Percentiles rank a stretch among this genome's conserved stretches.
Evolutionary conservation across 1,284 basidiomycete species (phyloP).

Genomic region (Boletellus sp.): DNA sequence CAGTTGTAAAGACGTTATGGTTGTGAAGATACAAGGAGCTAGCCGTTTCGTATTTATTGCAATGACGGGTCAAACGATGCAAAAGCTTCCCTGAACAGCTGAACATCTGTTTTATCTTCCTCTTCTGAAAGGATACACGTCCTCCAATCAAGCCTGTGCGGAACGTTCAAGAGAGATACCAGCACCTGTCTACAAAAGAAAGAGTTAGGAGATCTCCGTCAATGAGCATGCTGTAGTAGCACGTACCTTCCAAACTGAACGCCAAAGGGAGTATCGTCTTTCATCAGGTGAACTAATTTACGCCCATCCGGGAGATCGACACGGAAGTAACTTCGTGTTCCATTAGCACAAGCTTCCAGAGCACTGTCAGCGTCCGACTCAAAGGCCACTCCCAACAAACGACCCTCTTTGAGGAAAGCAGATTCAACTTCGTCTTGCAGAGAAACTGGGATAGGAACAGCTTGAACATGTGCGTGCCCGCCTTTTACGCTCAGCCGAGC

Average conservation of each 20-base stretch:
- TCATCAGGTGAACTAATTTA: constrained; percentile 81
- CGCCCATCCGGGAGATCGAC: constrained; percentile 87
- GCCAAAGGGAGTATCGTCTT: constrained; percentile 74
- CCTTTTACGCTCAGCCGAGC: constrained; percentile 78
- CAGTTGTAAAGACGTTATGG: neutral
- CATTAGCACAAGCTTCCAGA: constrained; percentile 49
- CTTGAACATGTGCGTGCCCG: constrained; percentile 92
- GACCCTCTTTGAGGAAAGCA: constrained; percentile 69
- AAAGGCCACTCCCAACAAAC: constrained; percentile 60
- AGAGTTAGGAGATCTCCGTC: neutral
- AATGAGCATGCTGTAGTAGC: neutral
- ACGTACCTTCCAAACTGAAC: constrained; percentile 90
- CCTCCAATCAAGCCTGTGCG: constrained; percentile 88
- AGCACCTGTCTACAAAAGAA: constrained; percentile 63
- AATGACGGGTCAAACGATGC: constrained; percentile 61
- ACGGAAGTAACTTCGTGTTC: constrained; percentile 76
- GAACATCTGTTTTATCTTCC: constrained; percentile 78
- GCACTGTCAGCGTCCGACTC: constrained; percentile 66
- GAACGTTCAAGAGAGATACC: constrained; percentile 67
- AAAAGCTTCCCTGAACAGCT: constrained; percentile 81
- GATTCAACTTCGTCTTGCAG: constrained; percentile 62
- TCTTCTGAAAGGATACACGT: constrained; percentile 75
- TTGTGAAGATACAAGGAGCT: neutral
- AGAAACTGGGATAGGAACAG: constrained; percentile 72
- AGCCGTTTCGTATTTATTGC: constrained; percentile 9